phyloP scores from a whole-genome alignment of 78 protist species.

The Dictyostelium capitatum region DNA sequence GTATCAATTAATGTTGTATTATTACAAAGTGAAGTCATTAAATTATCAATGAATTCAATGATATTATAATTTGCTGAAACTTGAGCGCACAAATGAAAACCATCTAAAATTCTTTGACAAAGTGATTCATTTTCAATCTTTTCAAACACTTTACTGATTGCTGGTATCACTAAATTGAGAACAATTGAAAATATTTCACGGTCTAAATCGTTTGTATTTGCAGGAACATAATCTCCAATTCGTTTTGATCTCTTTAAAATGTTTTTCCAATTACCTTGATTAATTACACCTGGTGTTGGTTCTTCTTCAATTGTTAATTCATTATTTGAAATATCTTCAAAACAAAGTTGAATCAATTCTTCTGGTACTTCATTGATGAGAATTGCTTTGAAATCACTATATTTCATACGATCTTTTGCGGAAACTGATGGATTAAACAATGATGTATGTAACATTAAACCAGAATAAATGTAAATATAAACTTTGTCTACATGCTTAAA shows the following conservation, averaged over 20 bases:
- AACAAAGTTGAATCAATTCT: slow-evolving; percentile 30
- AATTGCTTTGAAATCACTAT: slow-evolving; percentile 17
- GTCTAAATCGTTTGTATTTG: slow-evolving; percentile 48
- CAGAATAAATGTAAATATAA: slow-evolving; percentile 82
- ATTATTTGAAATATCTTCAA: not conserved
- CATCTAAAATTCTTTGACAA: slow-evolving; percentile 59
- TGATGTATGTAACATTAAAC: slow-evolving; percentile 87
- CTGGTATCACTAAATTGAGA: slow-evolving; percentile 59
- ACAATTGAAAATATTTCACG: slow-evolving; percentile 73
- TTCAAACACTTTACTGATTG: slow-evolving; percentile 76
- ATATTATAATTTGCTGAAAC: slow-evolving; percentile 78
- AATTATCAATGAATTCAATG: slow-evolving; percentile 66
- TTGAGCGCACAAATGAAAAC: slow-evolving; percentile 80
- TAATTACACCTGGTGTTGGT: slow-evolving; percentile 9
- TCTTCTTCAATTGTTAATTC: slow-evolving; percentile 48
- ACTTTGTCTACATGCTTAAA: slow-evolving; percentile 66
- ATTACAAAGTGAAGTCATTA: slow-evolving; percentile 73
- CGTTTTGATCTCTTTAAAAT: slow-evolving; percentile 25
- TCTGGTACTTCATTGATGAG: not conserved
- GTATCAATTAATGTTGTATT: slow-evolving; percentile 66
- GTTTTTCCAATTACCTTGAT: slow-evolving; percentile 38
- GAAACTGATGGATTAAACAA: slow-evolving; percentile 15
- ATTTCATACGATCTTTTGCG: slow-evolving; percentile 35
- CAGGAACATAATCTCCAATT: not conserved
- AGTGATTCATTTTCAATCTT: slow-evolving; percentile 65